These are phyloP conservation scores for Babesia divergens DNA, from an alignment of 169 alveolate species.

Conservation along the genomic window DNA sequence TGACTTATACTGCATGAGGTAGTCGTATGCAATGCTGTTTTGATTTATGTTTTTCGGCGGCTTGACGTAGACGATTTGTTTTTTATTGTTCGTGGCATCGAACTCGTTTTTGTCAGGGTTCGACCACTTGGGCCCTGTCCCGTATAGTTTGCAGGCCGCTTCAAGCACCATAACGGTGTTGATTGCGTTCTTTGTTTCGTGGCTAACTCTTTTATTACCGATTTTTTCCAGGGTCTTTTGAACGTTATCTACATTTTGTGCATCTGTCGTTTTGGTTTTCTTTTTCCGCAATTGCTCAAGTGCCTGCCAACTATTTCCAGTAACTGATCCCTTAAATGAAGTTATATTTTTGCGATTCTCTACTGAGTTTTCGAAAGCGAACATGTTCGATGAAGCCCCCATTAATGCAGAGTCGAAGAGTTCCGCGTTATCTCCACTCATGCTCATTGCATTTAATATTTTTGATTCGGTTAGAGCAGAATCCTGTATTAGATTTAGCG, in stretches of 20 bases:
- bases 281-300: neutral
- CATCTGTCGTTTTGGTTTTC: slow-evolving; percentile 1
- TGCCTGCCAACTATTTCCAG: slow-evolving; percentile 25
- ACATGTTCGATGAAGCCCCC: neutral
- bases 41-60: slow-evolving; percentile 20
- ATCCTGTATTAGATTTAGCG: neutral
- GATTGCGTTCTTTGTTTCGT: slow-evolving; percentile 36
- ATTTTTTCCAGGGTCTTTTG: slow-evolving; percentile 28
- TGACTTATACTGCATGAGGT: slow-evolving; percentile 46
- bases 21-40: slow-evolving; percentile 38
- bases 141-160: slow-evolving; percentile 60
- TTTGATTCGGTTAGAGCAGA: neutral
- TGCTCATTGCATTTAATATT: neutral
- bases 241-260: slow-evolving; percentile 6
- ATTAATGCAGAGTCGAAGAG: neutral
- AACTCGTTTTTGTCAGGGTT: slow-evolving; percentile 60
- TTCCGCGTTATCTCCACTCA: neutral
- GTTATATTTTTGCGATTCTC: neutral
- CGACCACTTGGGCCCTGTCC: slow-evolving; percentile 65
- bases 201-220: slow-evolving; percentile 8
- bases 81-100: slow-evolving; percentile 24
- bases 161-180: slow-evolving; percentile 52
- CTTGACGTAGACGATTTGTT: slow-evolving; percentile 40
- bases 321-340: slow-evolving; percentile 2
- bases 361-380: neutral